Evolutionary conservation across 192 early-diverging fungal genomes (phyloP).

Genomic region (Gigaspora rosea): DNA sequence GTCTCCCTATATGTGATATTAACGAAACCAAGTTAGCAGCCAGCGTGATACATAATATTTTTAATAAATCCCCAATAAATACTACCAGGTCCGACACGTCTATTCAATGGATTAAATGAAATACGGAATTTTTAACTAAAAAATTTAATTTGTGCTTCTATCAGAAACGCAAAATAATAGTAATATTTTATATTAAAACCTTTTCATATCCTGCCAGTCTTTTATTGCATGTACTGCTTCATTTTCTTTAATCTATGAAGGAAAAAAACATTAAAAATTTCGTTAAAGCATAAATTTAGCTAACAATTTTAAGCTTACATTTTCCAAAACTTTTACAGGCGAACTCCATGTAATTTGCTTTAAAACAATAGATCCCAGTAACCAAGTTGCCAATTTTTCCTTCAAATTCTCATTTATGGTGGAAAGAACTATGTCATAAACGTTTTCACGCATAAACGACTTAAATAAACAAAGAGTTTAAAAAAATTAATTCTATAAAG

Average conservation of each 20-base stretch:
- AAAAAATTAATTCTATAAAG: too few species aligned
- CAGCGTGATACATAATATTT: not conserved
- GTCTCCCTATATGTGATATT: slow-evolving; percentile 49
- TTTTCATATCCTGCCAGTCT: slow-evolving; percentile 80
- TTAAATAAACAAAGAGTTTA: not conserved
- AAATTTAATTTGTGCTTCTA: not conserved
- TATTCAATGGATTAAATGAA: slow-evolving; percentile 14
- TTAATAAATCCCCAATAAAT: not conserved
- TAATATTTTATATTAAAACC: slow-evolving; percentile 65
- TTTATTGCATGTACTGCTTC: slow-evolving; percentile 90
- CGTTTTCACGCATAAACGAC: slow-evolving; percentile 36
- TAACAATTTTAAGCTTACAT: slow-evolving; percentile 46
- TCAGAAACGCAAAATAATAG: not conserved
- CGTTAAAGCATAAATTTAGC: not conserved
- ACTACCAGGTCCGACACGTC: slow-evolving; percentile 47
- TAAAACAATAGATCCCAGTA: slow-evolving; percentile 75
- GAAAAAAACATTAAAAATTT: slow-evolving; percentile 5
- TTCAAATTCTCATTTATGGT: slow-evolving; percentile 68
- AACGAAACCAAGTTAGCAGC: not conserved
- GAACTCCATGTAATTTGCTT: slow-evolving; percentile 84
- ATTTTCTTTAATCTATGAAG: slow-evolving; percentile 69
- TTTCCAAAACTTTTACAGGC: slow-evolving; percentile 78
- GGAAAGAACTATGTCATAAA: slow-evolving; percentile 50
- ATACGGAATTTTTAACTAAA: not conserved
- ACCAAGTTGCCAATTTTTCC: slow-evolving; percentile 70